These are phyloP conservation scores for Malus sieversii DNA, from an alignment of 306 rosid species.

Conservation along the genomic window DNA sequence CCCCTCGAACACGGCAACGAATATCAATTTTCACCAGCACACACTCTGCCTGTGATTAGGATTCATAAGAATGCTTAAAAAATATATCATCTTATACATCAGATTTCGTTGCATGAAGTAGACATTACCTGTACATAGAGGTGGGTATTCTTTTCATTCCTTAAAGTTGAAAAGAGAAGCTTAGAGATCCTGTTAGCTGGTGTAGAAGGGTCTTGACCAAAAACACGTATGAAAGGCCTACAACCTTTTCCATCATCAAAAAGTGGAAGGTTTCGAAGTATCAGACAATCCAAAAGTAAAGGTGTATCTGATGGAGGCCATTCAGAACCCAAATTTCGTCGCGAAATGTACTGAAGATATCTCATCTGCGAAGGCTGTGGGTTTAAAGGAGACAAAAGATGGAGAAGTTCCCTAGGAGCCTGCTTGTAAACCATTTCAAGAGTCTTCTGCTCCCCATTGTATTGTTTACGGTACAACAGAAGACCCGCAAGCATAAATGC, in stretches of 20 bases:
- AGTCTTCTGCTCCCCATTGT: slow-evolving; percentile 86
- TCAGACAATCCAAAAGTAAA: slow-evolving; percentile 69
- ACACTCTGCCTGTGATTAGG: slow-evolving; percentile 85
- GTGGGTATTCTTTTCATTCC: slow-evolving; percentile 39
- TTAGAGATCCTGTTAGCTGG: slow-evolving; percentile 71
- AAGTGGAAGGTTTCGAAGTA: slow-evolving; percentile 72
- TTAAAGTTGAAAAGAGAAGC: slow-evolving; percentile 72
- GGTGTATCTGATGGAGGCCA: slow-evolving; percentile 95
- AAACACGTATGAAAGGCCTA: slow-evolving; percentile 71
- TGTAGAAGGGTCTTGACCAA: slow-evolving; percentile 77
- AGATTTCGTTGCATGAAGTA: slow-evolving; percentile 19
- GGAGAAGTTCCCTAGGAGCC: slow-evolving; percentile 90
- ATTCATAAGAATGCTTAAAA: slow-evolving; percentile 30
- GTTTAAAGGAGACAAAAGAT: slow-evolving; percentile 67
- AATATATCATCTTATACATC: slow-evolving; percentile 20
- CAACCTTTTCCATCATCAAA: slow-evolving; percentile 77
- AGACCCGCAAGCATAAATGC: slow-evolving; percentile 98
- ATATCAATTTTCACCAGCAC: slow-evolving; percentile 75
- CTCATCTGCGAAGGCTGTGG: slow-evolving; percentile 97
- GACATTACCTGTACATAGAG: slow-evolving; percentile 76
- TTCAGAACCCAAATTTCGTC: slow-evolving; percentile 73
- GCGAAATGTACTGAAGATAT: slow-evolving; percentile 93
- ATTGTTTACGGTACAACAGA: slow-evolving; percentile 77
- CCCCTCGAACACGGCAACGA: slow-evolving; percentile 86
- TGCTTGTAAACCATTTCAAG: slow-evolving; percentile 98